phyloP scores from a whole-genome alignment of 148 eudicot genomes.

The Persicaria tinctoria region DNA sequence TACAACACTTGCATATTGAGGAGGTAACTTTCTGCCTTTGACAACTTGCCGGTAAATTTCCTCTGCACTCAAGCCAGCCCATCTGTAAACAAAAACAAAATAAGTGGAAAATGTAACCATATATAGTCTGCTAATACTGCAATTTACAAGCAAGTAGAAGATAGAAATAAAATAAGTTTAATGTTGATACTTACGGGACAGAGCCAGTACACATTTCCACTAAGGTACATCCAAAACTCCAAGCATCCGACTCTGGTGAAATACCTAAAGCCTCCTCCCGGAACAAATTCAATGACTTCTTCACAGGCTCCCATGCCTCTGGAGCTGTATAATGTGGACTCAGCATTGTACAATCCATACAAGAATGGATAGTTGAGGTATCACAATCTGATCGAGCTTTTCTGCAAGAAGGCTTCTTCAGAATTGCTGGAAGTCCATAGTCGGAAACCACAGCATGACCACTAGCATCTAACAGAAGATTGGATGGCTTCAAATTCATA shows the following conservation, averaged over 20 bases:
- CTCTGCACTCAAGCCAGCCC: slow-evolving; percentile 90
- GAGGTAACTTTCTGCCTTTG: slow-evolving; percentile 79
- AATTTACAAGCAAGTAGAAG: slow-evolving; percentile 11
- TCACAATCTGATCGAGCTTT: slow-evolving; percentile 74
- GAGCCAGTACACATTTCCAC: slow-evolving; percentile 99
- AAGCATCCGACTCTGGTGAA: slow-evolving; percentile 92
- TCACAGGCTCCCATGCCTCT: slow-evolving; percentile 97
- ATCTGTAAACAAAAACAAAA: slow-evolving; percentile 43
- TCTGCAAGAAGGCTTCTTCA: slow-evolving; percentile 78
- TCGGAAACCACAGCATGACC: slow-evolving; percentile 93
- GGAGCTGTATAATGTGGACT: slow-evolving; percentile 97
- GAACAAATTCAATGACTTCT: slow-evolving; percentile 75
- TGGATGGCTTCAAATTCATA: slow-evolving; percentile 91
- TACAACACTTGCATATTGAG: slow-evolving; percentile 94
- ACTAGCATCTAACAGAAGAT: slow-evolving; percentile 79
- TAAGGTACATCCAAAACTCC: slow-evolving; percentile 99
- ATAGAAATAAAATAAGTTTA: slow-evolving; percentile 13
- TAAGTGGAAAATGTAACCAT: background rate
- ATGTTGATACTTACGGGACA: slow-evolving; percentile 58
- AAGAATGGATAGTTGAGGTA: slow-evolving; percentile 77
- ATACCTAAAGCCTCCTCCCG: slow-evolving; percentile 96
- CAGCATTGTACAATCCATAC: slow-evolving; percentile 97
- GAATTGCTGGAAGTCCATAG: slow-evolving; percentile 89
- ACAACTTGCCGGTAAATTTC: slow-evolving; percentile 90
- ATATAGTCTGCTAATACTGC: background rate